Conservation (phyloP, 176 grass and related monocot genomes). For the Bromus sterilis region DNA sequence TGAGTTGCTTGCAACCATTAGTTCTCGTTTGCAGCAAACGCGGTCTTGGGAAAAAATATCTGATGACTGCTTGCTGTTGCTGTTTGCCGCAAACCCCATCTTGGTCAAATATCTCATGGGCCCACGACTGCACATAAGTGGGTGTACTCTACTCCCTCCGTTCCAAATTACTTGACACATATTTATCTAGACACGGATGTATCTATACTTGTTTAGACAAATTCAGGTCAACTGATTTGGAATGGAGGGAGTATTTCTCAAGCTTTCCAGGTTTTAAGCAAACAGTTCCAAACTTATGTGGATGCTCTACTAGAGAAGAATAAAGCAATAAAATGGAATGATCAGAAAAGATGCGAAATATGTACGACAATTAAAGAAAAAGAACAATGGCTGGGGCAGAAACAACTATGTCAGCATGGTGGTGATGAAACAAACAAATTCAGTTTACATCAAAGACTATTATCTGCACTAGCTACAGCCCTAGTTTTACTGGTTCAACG, state of each 20-base stretch:
- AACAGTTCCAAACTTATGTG: neutral
- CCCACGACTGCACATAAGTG: neutral
- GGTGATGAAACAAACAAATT: neutral
- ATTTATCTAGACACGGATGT: no score
- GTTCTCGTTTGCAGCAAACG: no score
- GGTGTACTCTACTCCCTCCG: neutral
- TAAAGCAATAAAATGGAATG: neutral
- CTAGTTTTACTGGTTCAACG: neutral
- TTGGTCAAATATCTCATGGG: neutral
- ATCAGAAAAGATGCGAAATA: neutral
- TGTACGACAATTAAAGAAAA: neutral
- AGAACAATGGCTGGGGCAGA: neutral
- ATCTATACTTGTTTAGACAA: neutral
- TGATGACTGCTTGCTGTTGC: neutral
- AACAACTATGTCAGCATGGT: neutral
- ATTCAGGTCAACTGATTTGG: neutral
- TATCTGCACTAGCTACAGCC: neutral
- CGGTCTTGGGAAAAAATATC: no score
- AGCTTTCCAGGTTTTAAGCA: neutral
- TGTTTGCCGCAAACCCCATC: neutral
- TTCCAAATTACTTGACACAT: no score
- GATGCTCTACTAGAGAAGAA: neutral
- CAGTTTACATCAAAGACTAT: slow-evolving; percentile 14
- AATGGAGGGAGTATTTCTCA: neutral
- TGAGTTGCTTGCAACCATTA: no score